Conservation (phyloP, 2,329 filamentous ascomycete genomes). For the Trichophyton rubrum region DNA sequence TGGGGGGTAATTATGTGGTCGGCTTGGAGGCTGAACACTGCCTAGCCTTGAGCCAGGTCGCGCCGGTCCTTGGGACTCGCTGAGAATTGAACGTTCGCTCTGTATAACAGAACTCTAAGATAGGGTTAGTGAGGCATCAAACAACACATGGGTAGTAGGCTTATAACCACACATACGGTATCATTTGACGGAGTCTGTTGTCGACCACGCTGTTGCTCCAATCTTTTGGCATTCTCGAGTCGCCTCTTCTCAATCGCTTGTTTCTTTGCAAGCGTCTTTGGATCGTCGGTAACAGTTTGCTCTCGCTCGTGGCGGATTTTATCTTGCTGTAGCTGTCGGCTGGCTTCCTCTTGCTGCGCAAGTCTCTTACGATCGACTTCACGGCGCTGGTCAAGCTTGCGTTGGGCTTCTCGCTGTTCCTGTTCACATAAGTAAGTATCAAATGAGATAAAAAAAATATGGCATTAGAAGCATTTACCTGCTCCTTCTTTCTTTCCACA, state of each 20-base stretch:
- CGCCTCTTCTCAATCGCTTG: slow-evolving; percentile 45
- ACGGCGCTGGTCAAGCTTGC: slow-evolving; percentile 67
- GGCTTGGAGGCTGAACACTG: slow-evolving; percentile 43
- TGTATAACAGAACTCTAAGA: slow-evolving; percentile 18
- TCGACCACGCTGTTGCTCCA: slow-evolving; percentile 34
- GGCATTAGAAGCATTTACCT: slow-evolving; percentile 24
- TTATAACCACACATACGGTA: slow-evolving; percentile 20
- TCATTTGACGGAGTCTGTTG: slow-evolving; percentile 26
- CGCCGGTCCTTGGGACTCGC: slow-evolving; percentile 29
- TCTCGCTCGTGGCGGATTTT: slow-evolving; percentile 40
- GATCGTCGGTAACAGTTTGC: slow-evolving; percentile 41
- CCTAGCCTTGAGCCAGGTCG: slow-evolving; percentile 39
- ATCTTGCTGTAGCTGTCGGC: slow-evolving; percentile 50
- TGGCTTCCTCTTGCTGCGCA: slow-evolving; percentile 46
- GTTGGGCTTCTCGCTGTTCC: slow-evolving; percentile 67
- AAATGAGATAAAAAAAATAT: slow-evolving; percentile 4
- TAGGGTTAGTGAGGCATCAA: slow-evolving; percentile 5
- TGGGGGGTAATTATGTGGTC: slow-evolving; percentile 50
- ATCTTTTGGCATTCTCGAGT: slow-evolving; percentile 35
- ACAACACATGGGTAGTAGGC: background rate
- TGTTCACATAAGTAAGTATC: slow-evolving; percentile 17
- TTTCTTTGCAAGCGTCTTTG: slow-evolving; percentile 54
- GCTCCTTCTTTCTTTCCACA: slow-evolving; percentile 70
- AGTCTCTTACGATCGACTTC: slow-evolving; percentile 68
- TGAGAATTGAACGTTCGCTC: slow-evolving; percentile 20